phyloP scores from a whole-genome alignment of 495 filamentous ascomycete genomes.

The Xylaria telfairii region DNA sequence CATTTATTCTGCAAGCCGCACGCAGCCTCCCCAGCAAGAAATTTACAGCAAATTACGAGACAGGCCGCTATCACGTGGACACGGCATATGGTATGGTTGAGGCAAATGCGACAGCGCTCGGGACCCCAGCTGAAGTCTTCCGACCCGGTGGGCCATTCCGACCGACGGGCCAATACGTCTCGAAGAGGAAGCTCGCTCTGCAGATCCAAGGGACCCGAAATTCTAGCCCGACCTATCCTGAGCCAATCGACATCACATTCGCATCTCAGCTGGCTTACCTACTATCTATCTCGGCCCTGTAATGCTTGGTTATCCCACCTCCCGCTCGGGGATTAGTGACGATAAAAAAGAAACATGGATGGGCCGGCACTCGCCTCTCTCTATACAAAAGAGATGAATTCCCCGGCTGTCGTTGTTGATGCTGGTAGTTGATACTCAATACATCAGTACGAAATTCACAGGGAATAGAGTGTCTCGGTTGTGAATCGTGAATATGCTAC shows the following conservation, averaged over 20 bases:
- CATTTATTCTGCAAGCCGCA: neutral
- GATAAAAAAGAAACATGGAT: neutral
- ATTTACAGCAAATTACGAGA: neutral
- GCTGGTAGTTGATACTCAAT: neutral
- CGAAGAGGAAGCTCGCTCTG: conserved; percentile 18
- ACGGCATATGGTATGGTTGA: conserved; percentile 1
- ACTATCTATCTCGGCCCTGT: neutral
- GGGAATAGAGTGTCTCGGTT: neutral
- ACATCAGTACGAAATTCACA: neutral
- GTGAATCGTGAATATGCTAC: conserved; percentile 3
- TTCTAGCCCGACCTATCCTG: conserved; percentile 15
- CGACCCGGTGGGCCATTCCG: neutral
- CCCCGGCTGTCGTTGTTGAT: neutral
- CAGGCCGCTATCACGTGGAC: conserved; percentile 16
- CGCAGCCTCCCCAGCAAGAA: neutral
- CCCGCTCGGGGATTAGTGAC: conserved; percentile 12
- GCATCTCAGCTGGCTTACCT: neutral
- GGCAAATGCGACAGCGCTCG: conserved; percentile 1
- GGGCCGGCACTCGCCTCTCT: neutral
- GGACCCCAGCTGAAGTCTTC: conserved; percentile 1
- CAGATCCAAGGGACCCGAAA: neutral
- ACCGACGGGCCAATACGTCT: neutral
- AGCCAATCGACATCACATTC: conserved; percentile 2
- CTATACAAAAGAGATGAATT: conserved; percentile 7
- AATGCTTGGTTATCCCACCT: neutral